These are phyloP conservation scores for Lactarius psammicola DNA, from an alignment of 768 basidiomycete species.

Conservation along the genomic window DNA sequence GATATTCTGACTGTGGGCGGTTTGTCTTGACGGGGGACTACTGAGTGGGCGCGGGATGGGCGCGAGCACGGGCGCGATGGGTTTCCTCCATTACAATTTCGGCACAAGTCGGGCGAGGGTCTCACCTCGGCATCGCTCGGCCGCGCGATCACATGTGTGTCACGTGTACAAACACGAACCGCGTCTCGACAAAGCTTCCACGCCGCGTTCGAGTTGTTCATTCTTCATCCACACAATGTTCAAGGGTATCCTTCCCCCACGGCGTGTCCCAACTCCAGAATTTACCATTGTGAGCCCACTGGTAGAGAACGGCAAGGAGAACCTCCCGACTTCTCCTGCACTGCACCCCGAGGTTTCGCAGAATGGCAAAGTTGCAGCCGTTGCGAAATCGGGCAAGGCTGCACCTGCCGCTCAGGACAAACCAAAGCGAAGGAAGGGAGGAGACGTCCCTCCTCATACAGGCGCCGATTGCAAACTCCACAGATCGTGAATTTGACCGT, in stretches of 20 bases:
- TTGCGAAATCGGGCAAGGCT: constrained; percentile 37
- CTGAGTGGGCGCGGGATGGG: constrained; percentile 18
- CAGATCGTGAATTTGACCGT: constrained; percentile 74
- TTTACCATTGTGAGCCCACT: constrained; percentile 67
- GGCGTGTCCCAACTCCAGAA: constrained; percentile 62
- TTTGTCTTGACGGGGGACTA: background rate
- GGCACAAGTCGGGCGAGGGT: background rate
- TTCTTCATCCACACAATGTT: constrained; percentile 53
- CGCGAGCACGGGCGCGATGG: constrained; percentile 17
- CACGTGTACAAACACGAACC: constrained; percentile 29
- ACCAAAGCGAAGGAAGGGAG: constrained; percentile 43
- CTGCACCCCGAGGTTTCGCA: constrained; percentile 27
- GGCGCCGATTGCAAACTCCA: constrained; percentile 41
- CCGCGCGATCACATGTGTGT: constrained; percentile 19
- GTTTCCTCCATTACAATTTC: background rate
- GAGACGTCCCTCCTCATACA: constrained; percentile 26
- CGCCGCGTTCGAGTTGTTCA: background rate
- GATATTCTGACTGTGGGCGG: background rate
- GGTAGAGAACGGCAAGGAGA: constrained; percentile 65
- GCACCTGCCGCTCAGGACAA: constrained; percentile 42
- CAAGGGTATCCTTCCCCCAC: constrained; percentile 73
- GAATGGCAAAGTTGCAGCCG: constrained; percentile 28
- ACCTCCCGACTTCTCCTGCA: constrained; percentile 40
- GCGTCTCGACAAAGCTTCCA: constrained; percentile 14
- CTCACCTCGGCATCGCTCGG: constrained; percentile 5